Evolutionary conservation across 2,329 filamentous ascomycete species (phyloP).

Genomic region (Aspergillus niger): DNA sequence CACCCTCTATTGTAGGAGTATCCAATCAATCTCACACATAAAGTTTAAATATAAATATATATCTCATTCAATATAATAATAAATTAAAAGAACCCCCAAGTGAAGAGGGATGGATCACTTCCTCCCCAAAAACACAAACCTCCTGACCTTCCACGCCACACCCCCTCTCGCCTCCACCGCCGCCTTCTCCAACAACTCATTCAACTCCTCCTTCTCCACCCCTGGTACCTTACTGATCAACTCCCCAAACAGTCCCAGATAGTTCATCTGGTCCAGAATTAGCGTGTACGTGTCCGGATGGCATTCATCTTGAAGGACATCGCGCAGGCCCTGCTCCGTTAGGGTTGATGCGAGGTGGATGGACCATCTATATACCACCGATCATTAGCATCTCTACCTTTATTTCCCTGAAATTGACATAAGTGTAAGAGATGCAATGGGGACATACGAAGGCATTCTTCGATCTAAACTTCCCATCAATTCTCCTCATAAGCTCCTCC

Average conservation of each 20-base stretch:
- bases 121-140: not conserved
- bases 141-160: not conserved
- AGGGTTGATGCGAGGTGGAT: not conserved
- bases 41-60: too few species aligned
- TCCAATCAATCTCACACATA: too few species aligned
- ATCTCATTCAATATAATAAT: too few species aligned
- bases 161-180: not conserved
- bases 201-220: not conserved
- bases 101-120: not conserved
- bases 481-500: not conserved
- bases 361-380: not conserved
- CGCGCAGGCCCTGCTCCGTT: not conserved
- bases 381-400: too few species aligned
- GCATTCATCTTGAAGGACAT: not conserved
- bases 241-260: not conserved
- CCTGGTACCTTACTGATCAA: not conserved
- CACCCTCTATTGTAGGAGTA: rapidly evolving
- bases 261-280: not conserved
- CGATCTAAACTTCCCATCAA: not conserved
- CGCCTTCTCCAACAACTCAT: not conserved
- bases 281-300: not conserved
- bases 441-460: not conserved
- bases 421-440: not conserved
- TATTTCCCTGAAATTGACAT: too few species aligned
- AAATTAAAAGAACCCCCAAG: too few species aligned